Evolutionary conservation across 78 protist genomes (phyloP).

Genomic region (Chrysochromulina parva): DNA sequence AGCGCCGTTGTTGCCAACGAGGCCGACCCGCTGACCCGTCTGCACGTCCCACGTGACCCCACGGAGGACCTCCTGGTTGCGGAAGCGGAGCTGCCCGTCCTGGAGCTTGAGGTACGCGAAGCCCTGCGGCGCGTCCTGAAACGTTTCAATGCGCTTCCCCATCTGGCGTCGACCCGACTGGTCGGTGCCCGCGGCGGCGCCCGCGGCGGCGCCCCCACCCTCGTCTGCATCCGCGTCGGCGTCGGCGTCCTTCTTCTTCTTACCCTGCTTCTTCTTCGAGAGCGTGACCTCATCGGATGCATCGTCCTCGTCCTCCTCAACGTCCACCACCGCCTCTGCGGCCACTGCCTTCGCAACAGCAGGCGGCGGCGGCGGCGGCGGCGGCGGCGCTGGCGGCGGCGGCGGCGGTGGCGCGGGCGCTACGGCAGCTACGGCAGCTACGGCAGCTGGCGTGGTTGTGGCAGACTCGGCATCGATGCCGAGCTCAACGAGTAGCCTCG

Average conservation of each 20-base stretch:
- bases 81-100: not conserved
- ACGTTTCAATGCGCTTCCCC: not conserved
- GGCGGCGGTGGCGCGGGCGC: not conserved
- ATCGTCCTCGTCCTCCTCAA: not conserved
- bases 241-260: not conserved
- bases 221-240: not conserved
- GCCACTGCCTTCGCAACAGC: not conserved
- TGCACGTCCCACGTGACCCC: constrained; percentile 7
- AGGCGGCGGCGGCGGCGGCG: not conserved
- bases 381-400: not conserved
- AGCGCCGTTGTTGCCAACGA: constrained; percentile 43
- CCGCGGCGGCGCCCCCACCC: not conserved
- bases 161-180: not conserved
- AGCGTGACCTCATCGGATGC: too few relatives aligned
- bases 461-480: not conserved
- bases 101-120: constrained; percentile 6
- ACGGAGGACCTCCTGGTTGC: constrained; percentile 23
- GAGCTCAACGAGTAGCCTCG: not conserved
- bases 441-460: not conserved
- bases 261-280: not conserved
- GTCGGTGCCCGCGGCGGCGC: not conserved
- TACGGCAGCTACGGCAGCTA: not conserved
- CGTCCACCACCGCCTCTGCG: not conserved
- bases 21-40: constrained; percentile 44
- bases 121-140: not conserved